A percentile compares a stretch with the other conserved stretches of the same genome.
These are phyloP conservation scores for Teunomyces gatunensis DNA, from an alignment of 805 yeast genomes.

Conservation along the genomic window DNA sequence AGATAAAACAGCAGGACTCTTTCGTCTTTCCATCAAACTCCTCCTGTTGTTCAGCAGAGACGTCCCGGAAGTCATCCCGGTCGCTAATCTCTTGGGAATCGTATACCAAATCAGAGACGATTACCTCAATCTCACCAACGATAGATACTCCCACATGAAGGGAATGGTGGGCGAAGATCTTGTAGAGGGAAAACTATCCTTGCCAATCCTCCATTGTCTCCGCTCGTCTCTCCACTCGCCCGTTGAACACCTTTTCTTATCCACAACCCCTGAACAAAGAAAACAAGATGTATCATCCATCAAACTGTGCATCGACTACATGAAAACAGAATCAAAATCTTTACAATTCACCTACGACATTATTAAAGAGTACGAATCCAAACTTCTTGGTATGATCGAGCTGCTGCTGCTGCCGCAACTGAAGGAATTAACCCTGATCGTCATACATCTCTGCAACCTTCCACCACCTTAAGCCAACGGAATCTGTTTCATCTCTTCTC, in stretches of 20 bases:
- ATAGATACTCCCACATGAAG: conserved; percentile 59
- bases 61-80: conserved; percentile 41
- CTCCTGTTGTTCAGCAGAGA: conserved; percentile 40
- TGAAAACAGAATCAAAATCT: conserved; percentile 22
- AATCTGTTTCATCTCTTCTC: conserved; percentile 4
- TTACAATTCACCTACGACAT: conserved; percentile 22
- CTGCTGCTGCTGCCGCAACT: not conserved
- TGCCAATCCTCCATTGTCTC: conserved; percentile 69
- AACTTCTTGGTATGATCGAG: conserved; percentile 15
- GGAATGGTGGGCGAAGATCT: conserved; percentile 73
- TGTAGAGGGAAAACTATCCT: conserved; percentile 85
- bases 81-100: conserved; percentile 77
- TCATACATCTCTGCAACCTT: not conserved
- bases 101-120: conserved; percentile 87
- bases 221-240: conserved; percentile 16
- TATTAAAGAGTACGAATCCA: conserved; percentile 19
- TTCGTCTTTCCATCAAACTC: conserved; percentile 68
- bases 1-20: conserved; percentile 85
- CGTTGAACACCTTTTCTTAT: conserved; percentile 12
- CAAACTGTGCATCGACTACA: conserved; percentile 14
- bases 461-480: conserved; percentile 8
- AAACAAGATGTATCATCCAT: not conserved
- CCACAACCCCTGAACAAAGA: not conserved
- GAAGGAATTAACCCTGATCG: not conserved
- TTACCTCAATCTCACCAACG: conserved; percentile 62